Conservation (phyloP, 768 basidiomycete genomes). For the Suillus placidus region DNA sequence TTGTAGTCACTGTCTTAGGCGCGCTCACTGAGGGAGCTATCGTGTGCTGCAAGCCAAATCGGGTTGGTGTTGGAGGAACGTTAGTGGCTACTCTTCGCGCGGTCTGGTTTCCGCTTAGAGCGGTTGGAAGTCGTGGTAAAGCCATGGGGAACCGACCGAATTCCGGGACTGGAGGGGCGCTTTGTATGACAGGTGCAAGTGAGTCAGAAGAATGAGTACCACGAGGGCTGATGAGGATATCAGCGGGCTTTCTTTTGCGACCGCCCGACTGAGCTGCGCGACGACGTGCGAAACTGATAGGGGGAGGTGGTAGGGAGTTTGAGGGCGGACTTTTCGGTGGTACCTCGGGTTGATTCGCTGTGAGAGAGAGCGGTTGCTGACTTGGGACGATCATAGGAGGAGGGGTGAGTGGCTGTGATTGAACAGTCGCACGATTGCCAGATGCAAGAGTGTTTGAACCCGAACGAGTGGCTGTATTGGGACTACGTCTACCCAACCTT, state of each 20-base stretch:
- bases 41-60: slow-evolving; percentile 50
- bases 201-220: slow-evolving; percentile 55
- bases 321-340: slow-evolving; percentile 19
- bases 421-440: slow-evolving; percentile 26
- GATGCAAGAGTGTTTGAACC: slow-evolving; percentile 30
- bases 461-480: slow-evolving; percentile 33
- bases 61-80: slow-evolving; percentile 74
- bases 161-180: slow-evolving; percentile 64
- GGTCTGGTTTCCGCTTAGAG: slow-evolving; percentile 45
- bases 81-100: slow-evolving; percentile 56
- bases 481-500: slow-evolving; percentile 42
- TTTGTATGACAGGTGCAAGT: slow-evolving; percentile 70
- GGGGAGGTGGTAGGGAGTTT: slow-evolving; percentile 62
- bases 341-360: slow-evolving; percentile 27
- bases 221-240: slow-evolving; percentile 75
- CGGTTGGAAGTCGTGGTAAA: slow-evolving; percentile 64
- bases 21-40: slow-evolving; percentile 27
- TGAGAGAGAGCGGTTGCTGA: slow-evolving; percentile 23
- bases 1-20: slow-evolving; percentile 36
- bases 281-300: slow-evolving; percentile 78
- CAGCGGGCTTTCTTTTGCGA: slow-evolving; percentile 73
- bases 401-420: slow-evolving; percentile 26
- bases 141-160: slow-evolving; percentile 60
- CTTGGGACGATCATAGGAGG: slow-evolving; percentile 29
- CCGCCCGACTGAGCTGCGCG: slow-evolving; percentile 65